Evolutionary conservation across 768 basidiomycete species (phyloP).

Genomic region (Tylopilus rubrobrunneus): DNA sequence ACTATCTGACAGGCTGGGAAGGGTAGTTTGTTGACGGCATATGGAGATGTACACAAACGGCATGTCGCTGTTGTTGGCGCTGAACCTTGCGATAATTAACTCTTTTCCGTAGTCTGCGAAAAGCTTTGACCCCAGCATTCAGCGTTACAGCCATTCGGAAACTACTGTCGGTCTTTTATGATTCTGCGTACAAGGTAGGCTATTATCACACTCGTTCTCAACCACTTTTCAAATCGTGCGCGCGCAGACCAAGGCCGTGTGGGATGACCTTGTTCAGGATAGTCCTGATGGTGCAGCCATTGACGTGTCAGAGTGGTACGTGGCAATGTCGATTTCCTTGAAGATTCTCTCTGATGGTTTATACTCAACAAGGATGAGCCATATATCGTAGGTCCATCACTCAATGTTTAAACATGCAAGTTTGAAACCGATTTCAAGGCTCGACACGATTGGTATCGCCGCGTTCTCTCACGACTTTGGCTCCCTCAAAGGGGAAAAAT

Average conservation of each 20-base stretch:
- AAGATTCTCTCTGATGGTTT: no score
- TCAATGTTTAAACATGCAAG: neutral
- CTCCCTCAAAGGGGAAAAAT: constrained; percentile 34
- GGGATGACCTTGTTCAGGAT: constrained; percentile 27
- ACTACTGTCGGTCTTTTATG: no score
- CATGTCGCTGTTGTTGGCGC: no score
- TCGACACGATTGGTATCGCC: constrained; percentile 42
- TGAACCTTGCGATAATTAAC: no score
- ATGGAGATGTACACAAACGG: no score
- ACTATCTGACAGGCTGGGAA: neutral
- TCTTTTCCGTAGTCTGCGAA: no score
- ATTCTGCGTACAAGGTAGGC: no score
- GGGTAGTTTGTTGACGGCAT: no score
- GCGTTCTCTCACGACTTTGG: constrained; percentile 46
- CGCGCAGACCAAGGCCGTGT: constrained; percentile 4
- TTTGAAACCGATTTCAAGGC: constrained; percentile 17
- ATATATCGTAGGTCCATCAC: constrained; percentile 35
- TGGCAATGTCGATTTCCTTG: neutral
- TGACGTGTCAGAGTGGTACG: constrained; percentile 46
- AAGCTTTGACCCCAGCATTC: no score
- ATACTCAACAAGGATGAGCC: constrained; percentile 38
- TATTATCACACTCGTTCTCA: no score
- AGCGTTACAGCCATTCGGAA: no score
- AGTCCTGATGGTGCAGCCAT: constrained; percentile 32
- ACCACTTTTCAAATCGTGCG: no score